Percentiles rank a stretch among this genome's conserved stretches.
These are phyloP conservation scores for Sugiyamaella japonica DNA, from an alignment of 1,139 yeast genomes.

Conservation along the genomic window DNA sequence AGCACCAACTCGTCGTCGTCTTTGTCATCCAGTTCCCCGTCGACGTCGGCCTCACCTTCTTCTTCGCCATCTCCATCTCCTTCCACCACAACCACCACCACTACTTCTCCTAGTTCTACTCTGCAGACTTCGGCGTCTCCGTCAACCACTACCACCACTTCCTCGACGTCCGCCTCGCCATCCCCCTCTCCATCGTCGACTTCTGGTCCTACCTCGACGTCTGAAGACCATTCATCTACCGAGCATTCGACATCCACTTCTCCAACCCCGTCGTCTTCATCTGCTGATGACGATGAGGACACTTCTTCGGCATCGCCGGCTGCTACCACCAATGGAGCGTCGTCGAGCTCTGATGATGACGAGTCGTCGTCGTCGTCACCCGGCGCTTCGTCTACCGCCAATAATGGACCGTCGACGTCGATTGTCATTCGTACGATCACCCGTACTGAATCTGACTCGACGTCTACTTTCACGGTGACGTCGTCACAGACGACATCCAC, in stretches of 20 bases:
- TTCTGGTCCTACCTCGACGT: conserved; percentile 14
- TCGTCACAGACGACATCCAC: conserved; percentile 3
- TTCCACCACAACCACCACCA: conserved; percentile 1
- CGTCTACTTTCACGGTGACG: conserved; percentile 9
- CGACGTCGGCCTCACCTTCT: conserved; percentile 11
- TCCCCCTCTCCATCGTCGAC: conserved; percentile 16
- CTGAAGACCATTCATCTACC: conserved; percentile 2
- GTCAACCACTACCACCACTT: conserved; percentile 15
- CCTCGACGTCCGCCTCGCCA: conserved; percentile 18
- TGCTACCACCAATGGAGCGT: background rate
- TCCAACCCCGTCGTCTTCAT: background rate
- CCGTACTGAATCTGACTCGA: background rate
- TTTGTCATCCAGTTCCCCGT: conserved; percentile 9
- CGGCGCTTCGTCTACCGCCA: background rate
- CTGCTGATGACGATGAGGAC: no score
- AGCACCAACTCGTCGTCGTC: conserved; percentile 8
- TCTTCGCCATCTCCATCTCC: conserved; percentile 18
- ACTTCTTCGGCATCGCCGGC: background rate
- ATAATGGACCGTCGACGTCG: conserved; percentile 5
- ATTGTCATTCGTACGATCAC: conserved; percentile 13
- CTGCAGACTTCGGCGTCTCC: background rate
- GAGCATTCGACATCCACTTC: background rate
- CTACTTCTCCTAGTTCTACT: conserved; percentile 1
- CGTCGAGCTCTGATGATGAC: no score
- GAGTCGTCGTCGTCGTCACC: background rate